Evolutionary conservation across 2,329 filamentous ascomycete species (phyloP), one percentile per base, ranked within the genome.

Genomic region (Aspergillus unguis): DNA sequence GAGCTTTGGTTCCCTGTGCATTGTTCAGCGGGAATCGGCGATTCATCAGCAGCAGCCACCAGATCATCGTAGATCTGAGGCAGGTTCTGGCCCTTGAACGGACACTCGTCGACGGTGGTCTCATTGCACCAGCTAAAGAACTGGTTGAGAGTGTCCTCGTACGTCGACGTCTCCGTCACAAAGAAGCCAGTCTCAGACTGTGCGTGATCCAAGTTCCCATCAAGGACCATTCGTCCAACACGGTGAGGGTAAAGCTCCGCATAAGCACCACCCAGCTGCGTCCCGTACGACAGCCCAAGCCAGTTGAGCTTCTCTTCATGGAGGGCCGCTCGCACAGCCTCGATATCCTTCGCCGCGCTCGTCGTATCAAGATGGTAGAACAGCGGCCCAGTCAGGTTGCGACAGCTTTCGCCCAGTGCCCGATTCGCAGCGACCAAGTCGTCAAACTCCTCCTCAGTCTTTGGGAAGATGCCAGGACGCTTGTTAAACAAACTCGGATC

Each of bases 271-370:
- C 73, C 76, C 11, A 78, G 63, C 56, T 75, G 71, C 1, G 72
- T 72, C 5, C 76, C 76, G 58, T 80, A 79, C 2, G 74, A 77
- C 10, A 73, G 56, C 5, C 75, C 77, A 1, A 77, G 51, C 37
- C 64, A 75, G 50, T 70, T 73, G 33, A 75, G 46, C 49, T 66
- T 68, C n/a, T 69, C 65, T 9, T 68, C 65, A 3, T 66, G 63
- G 4, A 76, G 59, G 2, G 65, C 71, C n/a, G 60, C 44, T 3
- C 65, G 68, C 4, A 73, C 58, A 17, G 68, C 66, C 38, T 72
- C 70, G 27, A 72, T 61, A 47, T 75, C 71, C 45, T 68, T 68
- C 4, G 61, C 65, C 6, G 63, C 63, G 27, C 53, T 64, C n/a
- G 67, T 58, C 5, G 75, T 76, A 57, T 78, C 75, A 29, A 79